Percentiles rank a stretch among this genome's conserved stretches.
Conservation (phyloP, 768 basidiomycete genomes). For the Royoungia palumana region DNA sequence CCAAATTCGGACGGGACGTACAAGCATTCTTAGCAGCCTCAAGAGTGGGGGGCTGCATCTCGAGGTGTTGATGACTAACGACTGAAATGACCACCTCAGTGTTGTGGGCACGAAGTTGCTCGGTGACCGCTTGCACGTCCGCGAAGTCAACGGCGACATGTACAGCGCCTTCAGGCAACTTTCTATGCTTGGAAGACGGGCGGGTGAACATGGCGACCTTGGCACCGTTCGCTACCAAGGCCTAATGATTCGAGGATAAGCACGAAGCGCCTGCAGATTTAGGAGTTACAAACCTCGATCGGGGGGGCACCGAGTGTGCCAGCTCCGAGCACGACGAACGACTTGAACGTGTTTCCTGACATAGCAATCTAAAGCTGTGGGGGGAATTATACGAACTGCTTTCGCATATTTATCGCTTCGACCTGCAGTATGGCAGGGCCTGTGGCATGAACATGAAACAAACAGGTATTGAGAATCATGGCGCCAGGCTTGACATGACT, state of each 20-base stretch:
- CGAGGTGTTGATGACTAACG: constrained; percentile 18
- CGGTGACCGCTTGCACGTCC: constrained; percentile 6
- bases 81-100: constrained; percentile 29
- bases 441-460: background rate
- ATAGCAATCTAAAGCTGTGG: background rate
- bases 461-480: background rate
- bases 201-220: constrained; percentile 13
- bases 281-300: background rate
- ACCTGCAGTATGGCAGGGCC: too few species aligned
- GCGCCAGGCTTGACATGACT: too few species aligned
- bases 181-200: constrained; percentile 6
- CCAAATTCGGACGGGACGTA: constrained; percentile 32
- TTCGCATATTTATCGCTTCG: background rate
- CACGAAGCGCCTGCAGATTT: background rate
- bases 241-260: constrained; percentile 4
- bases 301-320: constrained; percentile 16
- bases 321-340: constrained; percentile 20
- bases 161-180: constrained; percentile 5
- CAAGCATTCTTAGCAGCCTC: constrained; percentile 30
- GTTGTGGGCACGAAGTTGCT: constrained; percentile 14
- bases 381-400: background rate
- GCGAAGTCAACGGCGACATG: constrained; percentile 13
- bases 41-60: constrained; percentile 20
- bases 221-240: constrained; percentile 10
- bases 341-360: constrained; percentile 12